Percentiles rank a stretch among this genome's conserved stretches.
phyloP scores from a whole-genome alignment of 257 asterid genomes.

The Lavandula angustifolia region DNA sequence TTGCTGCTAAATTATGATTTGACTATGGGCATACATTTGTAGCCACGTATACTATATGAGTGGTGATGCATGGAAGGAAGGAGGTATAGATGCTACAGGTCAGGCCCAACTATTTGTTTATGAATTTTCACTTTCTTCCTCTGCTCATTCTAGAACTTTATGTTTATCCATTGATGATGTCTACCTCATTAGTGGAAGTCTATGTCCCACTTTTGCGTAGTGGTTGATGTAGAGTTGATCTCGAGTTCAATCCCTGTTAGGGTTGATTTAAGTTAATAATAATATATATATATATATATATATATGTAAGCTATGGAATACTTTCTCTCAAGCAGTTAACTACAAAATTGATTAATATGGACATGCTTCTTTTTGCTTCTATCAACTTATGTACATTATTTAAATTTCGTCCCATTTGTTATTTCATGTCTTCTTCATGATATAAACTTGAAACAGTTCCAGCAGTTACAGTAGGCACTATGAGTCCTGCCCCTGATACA shows the following conservation, averaged over 20 bases:
- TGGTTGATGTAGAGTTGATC: too few species aligned
- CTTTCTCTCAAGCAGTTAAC: conserved; percentile 1
- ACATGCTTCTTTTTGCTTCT: conserved; percentile 14
- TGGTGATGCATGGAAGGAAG: conserved; percentile 99
- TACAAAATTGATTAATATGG: conserved; percentile 11
- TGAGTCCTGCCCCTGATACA: neutral
- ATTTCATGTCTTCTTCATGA: too few species aligned
- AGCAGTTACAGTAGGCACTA: neutral
- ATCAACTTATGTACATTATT: conserved; percentile 1
- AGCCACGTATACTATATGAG: conserved; percentile 99
- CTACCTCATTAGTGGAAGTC: conserved; percentile 2
- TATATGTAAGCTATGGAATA: neutral
- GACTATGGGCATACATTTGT: conserved; percentile 40
- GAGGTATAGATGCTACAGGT: conserved; percentile 99
- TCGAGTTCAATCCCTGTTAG: too few species aligned
- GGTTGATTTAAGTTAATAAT: too few species aligned
- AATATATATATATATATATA: too few species aligned
- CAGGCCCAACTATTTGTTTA: conserved; percentile 31
- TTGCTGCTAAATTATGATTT: conserved; percentile 10
- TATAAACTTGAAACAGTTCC: too few species aligned
- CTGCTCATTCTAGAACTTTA: neutral
- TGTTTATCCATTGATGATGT: conserved; percentile 21
- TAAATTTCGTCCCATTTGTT: too few species aligned
- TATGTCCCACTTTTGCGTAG: too few species aligned
- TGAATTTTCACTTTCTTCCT: conserved; percentile 15